Percentiles rank a stretch among this genome's conserved stretches.
These are phyloP conservation scores for Helminthosporium solani DNA, from an alignment of 2,329 filamentous ascomycete genomes.

Conservation along the genomic window DNA sequence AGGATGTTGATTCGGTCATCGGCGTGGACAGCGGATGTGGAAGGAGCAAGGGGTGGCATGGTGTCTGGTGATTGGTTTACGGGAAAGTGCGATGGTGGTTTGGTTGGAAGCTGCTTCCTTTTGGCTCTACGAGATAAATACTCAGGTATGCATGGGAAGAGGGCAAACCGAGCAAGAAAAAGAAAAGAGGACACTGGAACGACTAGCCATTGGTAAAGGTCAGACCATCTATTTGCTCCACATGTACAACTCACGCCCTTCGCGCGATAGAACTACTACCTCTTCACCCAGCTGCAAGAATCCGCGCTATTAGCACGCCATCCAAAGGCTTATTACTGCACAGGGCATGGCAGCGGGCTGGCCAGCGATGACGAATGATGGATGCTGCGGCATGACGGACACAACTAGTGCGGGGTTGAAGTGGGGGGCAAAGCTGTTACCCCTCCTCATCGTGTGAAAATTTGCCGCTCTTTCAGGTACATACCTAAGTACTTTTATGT, in stretches of 20 bases:
- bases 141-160: no score
- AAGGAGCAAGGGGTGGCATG: constrained; percentile 49
- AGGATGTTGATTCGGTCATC: constrained; percentile 75
- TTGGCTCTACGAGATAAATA: no score
- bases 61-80: not conserved
- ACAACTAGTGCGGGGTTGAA: constrained; percentile 29
- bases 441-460: constrained; percentile 23
- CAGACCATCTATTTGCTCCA: no score
- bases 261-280: not conserved
- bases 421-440: constrained; percentile 16
- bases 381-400: constrained; percentile 4
- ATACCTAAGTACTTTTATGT: no score
- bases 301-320: not conserved
- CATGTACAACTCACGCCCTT: no score
- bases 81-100: not conserved
- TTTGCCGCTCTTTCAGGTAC: constrained; percentile 7
- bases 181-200: not conserved
- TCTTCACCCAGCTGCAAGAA: not conserved
- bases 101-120: no score
- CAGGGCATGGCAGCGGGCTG: not conserved
- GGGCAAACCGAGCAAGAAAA: not conserved
- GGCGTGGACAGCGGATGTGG: constrained; percentile 76
- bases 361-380: constrained; percentile 10
- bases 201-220: no score
- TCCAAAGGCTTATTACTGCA: not conserved